These are phyloP conservation scores for Teunomyces kruisii DNA, from an alignment of 805 yeast species.

Conservation along the genomic window DNA sequence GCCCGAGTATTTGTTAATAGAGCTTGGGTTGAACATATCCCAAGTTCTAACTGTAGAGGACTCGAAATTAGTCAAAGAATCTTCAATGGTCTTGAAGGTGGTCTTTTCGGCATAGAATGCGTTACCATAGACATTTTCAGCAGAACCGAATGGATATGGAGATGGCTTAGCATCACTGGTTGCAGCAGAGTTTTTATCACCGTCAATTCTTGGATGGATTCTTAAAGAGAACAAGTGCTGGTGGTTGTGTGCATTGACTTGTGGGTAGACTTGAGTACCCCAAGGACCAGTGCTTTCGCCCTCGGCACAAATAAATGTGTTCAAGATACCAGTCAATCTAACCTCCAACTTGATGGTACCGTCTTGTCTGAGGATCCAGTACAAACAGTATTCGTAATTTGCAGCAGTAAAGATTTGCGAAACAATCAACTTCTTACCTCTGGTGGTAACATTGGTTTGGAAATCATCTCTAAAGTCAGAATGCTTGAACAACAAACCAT, in stretches of 20 bases:
- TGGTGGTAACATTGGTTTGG: constrained; percentile 69
- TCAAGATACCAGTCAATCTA: constrained; percentile 79
- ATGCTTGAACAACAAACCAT: constrained; percentile 76
- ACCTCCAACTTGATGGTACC: constrained; percentile 79
- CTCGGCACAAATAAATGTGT: constrained; percentile 64
- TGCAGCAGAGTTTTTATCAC: constrained; percentile 74
- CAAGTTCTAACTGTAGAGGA: constrained; percentile 68
- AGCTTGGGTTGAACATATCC: constrained; percentile 75
- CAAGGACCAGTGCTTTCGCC: constrained; percentile 71
- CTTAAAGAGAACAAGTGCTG: constrained; percentile 80
- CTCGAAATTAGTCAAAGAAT: constrained; percentile 61
- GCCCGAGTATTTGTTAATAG: constrained; percentile 65
- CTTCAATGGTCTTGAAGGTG: constrained; percentile 65
- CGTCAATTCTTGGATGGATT: constrained; percentile 79
- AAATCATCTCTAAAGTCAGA: constrained; percentile 82
- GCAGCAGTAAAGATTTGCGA: constrained; percentile 87
- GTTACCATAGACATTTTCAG: constrained; percentile 76
- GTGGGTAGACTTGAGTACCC: constrained; percentile 80
- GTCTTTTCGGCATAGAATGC: constrained; percentile 68
- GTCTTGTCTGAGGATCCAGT: constrained; percentile 82
- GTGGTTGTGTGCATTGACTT: constrained; percentile 82
- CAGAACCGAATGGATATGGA: constrained; percentile 59
- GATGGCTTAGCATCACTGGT: constrained; percentile 62
- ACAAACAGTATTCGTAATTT: constrained; percentile 80
- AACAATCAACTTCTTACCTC: constrained; percentile 71